Base-by-base conservation (phyloP, 1,284 basidiomycete species). In the Austroboletus novae-zelandiae region DNA sequence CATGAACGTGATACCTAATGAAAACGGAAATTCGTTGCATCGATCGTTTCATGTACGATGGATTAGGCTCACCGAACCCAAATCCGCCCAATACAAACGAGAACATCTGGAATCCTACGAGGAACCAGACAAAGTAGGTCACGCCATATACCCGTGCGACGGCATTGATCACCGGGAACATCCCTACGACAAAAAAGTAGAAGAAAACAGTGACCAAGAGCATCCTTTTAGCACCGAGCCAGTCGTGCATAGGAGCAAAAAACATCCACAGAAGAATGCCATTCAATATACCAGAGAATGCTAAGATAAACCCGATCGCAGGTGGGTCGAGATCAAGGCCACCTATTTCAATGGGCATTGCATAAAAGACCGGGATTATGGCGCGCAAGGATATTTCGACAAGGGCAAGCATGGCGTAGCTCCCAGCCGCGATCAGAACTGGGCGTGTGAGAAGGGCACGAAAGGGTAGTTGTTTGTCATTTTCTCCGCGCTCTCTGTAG, bases 341-440 rank as follows among this genome's bases (percentile, higher is more conserved):
- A 18, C 75, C 74, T 39, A 74, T 61, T 9, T 62, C 58, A 17
- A 74, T 62, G 9, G 75, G 71, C 60, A 73, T 71, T 18, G 74
- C 69, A 20, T 72, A 70, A 58, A 77, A 76, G 25, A 79, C 69
- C 0, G 76, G 76, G 9, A 71, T 62, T 18, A 80, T 58, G 5
- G 71, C 62, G 35, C 65, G 70, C 48, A 71, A 62, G 6, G 72
- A 61, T 20, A 73, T 70, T 40, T 79, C 72, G 11, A 75, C 45
- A 15, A 75, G 65, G 9, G 72, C 65, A 13, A 74, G 53, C 18
- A 65, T 45, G 18, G 71, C 72, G 56, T 79, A 80, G 52, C 74
- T 74, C 30, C 66, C 56, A 14, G 74, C 60, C 11, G 76, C 69
- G 17, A 76, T 54, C 9, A 76, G 55, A 13, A 78, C 68, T 4